These are phyloP conservation scores for Termitomyces sp. DNA, from an alignment of 768 basidiomycete species.

Conservation along the genomic window DNA sequence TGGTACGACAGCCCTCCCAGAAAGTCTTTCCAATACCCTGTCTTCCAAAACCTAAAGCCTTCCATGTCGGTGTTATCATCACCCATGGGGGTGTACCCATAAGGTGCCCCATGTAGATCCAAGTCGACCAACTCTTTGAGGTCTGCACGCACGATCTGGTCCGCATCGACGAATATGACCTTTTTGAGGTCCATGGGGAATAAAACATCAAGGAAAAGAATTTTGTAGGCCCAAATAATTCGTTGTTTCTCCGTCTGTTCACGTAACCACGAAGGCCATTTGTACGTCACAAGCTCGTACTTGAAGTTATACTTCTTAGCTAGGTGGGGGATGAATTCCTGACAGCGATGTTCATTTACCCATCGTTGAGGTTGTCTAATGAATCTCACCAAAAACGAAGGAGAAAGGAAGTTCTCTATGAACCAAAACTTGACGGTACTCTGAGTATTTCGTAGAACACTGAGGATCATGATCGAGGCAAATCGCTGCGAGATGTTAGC, in stretches of 20 bases:
- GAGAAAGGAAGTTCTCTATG: slow-evolving; percentile 98
- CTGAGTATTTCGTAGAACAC: slow-evolving; percentile 90
- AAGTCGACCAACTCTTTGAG: slow-evolving; percentile 91
- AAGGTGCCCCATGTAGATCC: slow-evolving; percentile 89
- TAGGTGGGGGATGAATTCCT: slow-evolving; percentile 95
- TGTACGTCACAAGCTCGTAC: slow-evolving; percentile 97
- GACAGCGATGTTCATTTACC: background rate
- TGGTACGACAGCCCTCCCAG: slow-evolving; percentile 84
- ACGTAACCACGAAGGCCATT: slow-evolving; percentile 99
- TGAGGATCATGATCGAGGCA: slow-evolving; percentile 96
- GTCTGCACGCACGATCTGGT: slow-evolving; percentile 96
- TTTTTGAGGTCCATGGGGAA: slow-evolving; percentile 99
- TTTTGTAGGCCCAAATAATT: slow-evolving; percentile 99
- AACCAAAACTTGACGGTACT: slow-evolving; percentile 99
- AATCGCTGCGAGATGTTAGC: slow-evolving; percentile 61
- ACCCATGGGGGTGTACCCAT: slow-evolving; percentile 97
- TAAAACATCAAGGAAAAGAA: slow-evolving; percentile 95
- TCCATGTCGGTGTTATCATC: slow-evolving; percentile 94
- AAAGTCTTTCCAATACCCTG: slow-evolving; percentile 91
- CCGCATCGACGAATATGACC: slow-evolving; percentile 98
- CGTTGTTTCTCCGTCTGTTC: slow-evolving; percentile 96
- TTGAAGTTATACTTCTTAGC: slow-evolving; percentile 90
- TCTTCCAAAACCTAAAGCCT: slow-evolving; percentile 98
- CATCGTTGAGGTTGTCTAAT: background rate
- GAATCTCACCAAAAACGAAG: slow-evolving; percentile 79